Evolutionary conservation across 2,329 filamentous ascomycete species (phyloP), one percentile per base, ranked within the genome.

Genomic region (Penicillium sp.): DNA sequence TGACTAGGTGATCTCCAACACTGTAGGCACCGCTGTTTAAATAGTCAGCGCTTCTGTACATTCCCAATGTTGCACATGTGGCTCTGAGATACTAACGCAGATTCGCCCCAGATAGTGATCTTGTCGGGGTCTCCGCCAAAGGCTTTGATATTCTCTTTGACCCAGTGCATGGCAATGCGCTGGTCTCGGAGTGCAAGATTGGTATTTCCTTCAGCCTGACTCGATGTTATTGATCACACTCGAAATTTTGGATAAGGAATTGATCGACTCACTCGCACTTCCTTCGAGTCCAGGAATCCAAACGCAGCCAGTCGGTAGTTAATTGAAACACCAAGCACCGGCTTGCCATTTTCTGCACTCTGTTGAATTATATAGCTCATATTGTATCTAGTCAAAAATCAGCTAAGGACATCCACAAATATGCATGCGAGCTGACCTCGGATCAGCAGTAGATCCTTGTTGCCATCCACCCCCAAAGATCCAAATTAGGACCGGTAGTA

Each of bases 21-120:
- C 69, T 72, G 44, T 72, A 71, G 6, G 69, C 69, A 23, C 69
- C 69, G 23, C 69, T 72, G 19, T 42, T 39, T 5, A 14, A 42
- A 9, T 23, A 6, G 19, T 42, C 19, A 42, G 39, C 19, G 5
- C 4, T 7, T 39, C 6, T 39, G 35, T n/a, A 19, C 3, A 19
- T 33, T 33, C 3, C 33, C 4, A 19, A 19, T 10, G 6, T 42
- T 14, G n/a, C 1, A 23, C 6, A 19, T 8, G 35, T 42, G 19
- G 4, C 19, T 19, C 9, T 14, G 19, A 6, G 19, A 23, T 11
- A 57, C 67, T 58, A 49, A 72, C 69, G 69, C 69, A 39, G 70
- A 73, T 55, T 75, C 72, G 16, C 73, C 73, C 64, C 73, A 75
- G 21, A 75, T 74, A 6, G 72, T 74, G 26, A 75, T 65, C 27